Evolutionary conservation across 192 early-diverging fungal species (phyloP), one percentile per base, ranked within the genome.

Genomic region (Backusella circina): DNA sequence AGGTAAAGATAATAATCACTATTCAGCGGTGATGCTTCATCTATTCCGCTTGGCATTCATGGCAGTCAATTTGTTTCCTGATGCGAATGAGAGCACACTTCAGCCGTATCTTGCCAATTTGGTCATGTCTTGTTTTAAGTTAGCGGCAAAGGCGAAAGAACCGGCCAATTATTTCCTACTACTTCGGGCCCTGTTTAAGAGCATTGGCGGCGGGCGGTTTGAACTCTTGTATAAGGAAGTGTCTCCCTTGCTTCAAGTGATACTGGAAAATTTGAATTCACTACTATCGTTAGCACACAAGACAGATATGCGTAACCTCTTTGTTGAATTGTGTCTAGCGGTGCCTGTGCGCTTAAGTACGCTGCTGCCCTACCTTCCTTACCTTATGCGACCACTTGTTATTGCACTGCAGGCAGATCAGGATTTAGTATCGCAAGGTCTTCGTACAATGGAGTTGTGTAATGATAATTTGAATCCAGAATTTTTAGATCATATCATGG

Each of bases 381-480:
- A 93, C 72, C 79, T 99, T 76, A 99, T 99, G 98, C 93, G 93
- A 51, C 98, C 98, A 64, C 87, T 99, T 3, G 96, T 98, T 1
- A 85, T 97, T 66, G 97, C 98, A 0, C 86, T 99, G 16, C 91
- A 95, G 72, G 92, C 94, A 2, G 93, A 95, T 16, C 90, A 94
- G 5, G 97, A 99, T 51, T 87, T 99, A 3, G 97, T 98, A 13
- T 95, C 90, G 38, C 97, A 98, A 81, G 96, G 96, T 5, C 83
- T 99, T 65, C 88, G 97, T 38, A 99, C 96, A n/a, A 87, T 99
- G 30, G 98, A 99, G 88, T 86, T 99, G 18, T 99, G 97, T 81
- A 95, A 99, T 28, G 98, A 99, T 79, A 99, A 99, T 78, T 83
- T 99, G 44, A 98, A 95, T 3, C 96, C 95, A 57, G 97, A 98